Evolutionary conservation across 2,329 filamentous ascomycete genomes (phyloP), one percentile per base, ranked within the genome.

Genomic region (Parascedosporium putredinis): DNA sequence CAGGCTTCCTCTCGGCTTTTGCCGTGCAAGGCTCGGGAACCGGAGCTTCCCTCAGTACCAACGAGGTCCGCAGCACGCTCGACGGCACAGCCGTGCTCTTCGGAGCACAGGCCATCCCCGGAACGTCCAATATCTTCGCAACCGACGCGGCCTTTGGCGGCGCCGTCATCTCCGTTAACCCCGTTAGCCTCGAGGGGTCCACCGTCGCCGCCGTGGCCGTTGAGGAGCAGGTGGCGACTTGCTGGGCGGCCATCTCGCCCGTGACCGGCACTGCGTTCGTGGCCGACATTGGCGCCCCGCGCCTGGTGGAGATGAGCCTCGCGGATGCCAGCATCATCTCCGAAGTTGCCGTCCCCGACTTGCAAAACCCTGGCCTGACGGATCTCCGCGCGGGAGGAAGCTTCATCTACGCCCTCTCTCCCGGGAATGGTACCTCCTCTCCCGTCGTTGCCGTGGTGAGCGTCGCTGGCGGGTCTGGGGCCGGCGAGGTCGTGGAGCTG

Each of bases 61-160:
- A 25, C 8, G 42, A 40, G 2, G 27, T 14, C 31, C 42, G 31
- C 3, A 49, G 47, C 40, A 40, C 71, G 0, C 78, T 77, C 0
- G 49, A 59, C 0, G 77, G 75, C n/a, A 82, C 79, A 0, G 71
- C 71, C 0, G 73, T 79, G 0, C 68, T 81, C 1, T 81, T 81
- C 54, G 79, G 79, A 6, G 70, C 74, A 0, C 61, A 65, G 1
- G 42, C 62, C 1, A 69, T 81, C 16, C 71, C 71, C 1, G 65
- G 63, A 0, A 67, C 66, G 0, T 62, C 56, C 2, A 59, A 70
- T 25, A 56, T 81, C 34, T 77, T 83, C 52, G 70, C 69, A 0
- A 77, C 78, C 0, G 79, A 83, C 50, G 72, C 78, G 0, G 74
- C 75, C 0, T 80, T 83, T 49, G 79, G 79, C 5, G 73, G 63